These are phyloP conservation scores for Cardiosporidium cionae DNA, from an alignment of 169 alveolate species.

Conservation along the genomic window DNA sequence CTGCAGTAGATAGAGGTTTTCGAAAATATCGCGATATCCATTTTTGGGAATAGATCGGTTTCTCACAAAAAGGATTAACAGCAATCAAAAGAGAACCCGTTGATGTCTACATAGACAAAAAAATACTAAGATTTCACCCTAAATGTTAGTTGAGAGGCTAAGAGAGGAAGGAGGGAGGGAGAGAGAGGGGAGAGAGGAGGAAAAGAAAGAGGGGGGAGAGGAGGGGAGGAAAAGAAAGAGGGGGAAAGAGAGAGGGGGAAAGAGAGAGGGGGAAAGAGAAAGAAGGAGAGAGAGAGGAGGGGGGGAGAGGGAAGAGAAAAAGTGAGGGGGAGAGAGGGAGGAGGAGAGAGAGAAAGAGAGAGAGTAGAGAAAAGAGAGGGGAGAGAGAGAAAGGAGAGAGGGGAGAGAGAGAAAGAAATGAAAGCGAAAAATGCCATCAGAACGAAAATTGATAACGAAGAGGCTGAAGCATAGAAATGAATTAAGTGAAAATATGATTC, in stretches of 20 bases:
- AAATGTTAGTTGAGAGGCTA: conserved; percentile 31
- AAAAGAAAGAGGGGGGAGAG: background rate
- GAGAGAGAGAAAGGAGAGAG: too few species aligned
- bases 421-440: background rate
- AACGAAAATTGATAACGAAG: too few species aligned
- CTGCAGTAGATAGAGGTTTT: conserved; percentile 18
- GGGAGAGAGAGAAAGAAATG: background rate
- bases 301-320: background rate
- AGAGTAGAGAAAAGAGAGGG: background rate
- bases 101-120: conserved; percentile 52
- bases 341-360: background rate
- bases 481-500: too few species aligned
- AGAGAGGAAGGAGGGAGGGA: background rate
- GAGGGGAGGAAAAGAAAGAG: background rate
- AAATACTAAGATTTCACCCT: background rate
- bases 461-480: too few species aligned
- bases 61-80: conserved; percentile 84
- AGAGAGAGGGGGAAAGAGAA: background rate
- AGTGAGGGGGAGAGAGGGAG: background rate
- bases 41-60: conserved; percentile 22
- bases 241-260: background rate
- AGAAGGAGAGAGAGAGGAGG: background rate
- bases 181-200: background rate
- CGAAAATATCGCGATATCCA: conserved; percentile 17
- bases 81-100: conserved; percentile 92